Percentiles rank a stretch among this genome's conserved stretches.
Conservation (phyloP, 2,329 filamentous ascomycete species). For the Monosporascus sp. region DNA sequence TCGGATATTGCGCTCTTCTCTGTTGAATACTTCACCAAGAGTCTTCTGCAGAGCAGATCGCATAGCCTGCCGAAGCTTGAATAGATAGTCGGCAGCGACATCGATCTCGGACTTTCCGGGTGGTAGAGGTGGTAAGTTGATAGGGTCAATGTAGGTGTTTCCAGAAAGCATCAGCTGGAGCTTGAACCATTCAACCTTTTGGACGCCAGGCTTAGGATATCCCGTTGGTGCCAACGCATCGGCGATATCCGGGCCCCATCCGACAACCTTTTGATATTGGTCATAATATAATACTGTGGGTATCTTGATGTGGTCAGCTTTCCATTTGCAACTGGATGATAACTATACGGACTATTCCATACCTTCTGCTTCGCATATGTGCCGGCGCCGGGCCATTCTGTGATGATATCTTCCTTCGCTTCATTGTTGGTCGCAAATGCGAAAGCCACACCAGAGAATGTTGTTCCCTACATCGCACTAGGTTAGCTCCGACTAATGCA, state of each 20-base stretch:
- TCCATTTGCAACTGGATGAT: slow-evolving; percentile 10
- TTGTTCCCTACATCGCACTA: slow-evolving; percentile 65
- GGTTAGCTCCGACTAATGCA: slow-evolving; percentile 11
- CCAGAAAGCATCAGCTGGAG: slow-evolving; percentile 97
- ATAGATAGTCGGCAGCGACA: slow-evolving; percentile 97
- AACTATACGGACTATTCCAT: slow-evolving; percentile 11
- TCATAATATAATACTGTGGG: slow-evolving; percentile 99
- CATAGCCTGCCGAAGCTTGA: slow-evolving; percentile 97
- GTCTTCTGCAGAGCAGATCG: slow-evolving; percentile 93
- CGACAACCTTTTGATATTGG: slow-evolving; percentile 99
- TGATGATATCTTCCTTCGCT: slow-evolving; percentile 97
- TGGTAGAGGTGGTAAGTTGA: slow-evolving; percentile 94
- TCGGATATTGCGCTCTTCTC: slow-evolving; percentile 95
- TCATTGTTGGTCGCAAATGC: slow-evolving; percentile 97
- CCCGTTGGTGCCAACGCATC: slow-evolving; percentile 94
- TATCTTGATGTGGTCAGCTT: slow-evolving; percentile 54
- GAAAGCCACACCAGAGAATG: slow-evolving; percentile 95
- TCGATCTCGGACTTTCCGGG: slow-evolving; percentile 98
- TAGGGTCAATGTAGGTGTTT: slow-evolving; percentile 98
- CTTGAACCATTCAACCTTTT: slow-evolving; percentile 99
- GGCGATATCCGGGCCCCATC: slow-evolving; percentile 97
- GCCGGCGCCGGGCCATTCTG: slow-evolving; percentile 96
- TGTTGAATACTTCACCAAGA: slow-evolving; percentile 92
- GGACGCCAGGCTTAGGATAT: slow-evolving; percentile 94
- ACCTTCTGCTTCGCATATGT: slow-evolving; percentile 99